Evolutionary conservation across 768 basidiomycete genomes (phyloP).

Genomic region (Podaxis pistillaris): DNA sequence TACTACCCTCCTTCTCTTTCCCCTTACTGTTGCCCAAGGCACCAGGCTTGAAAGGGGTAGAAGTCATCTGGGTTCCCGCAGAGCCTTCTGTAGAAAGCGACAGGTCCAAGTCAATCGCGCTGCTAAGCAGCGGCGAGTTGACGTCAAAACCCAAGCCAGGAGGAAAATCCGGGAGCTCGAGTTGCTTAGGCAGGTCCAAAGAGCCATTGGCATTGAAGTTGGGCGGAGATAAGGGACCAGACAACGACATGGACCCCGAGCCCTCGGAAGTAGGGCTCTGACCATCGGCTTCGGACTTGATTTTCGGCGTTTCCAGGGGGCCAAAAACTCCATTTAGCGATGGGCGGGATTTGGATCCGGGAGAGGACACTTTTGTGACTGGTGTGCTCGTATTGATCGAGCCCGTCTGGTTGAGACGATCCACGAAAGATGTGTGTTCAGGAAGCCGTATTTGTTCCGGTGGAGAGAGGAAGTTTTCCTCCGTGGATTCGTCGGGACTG

Average conservation of each 20-base stretch:
- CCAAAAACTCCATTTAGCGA: slow-evolving; percentile 52
- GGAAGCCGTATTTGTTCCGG: slow-evolving; percentile 25
- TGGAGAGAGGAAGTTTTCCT: slow-evolving; percentile 31
- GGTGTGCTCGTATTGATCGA: slow-evolving; percentile 27
- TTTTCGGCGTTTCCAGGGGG: slow-evolving; percentile 28
- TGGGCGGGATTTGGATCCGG: slow-evolving; percentile 37
- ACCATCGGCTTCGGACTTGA: slow-evolving; percentile 12
- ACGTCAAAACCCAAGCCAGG: slow-evolving; percentile 42
- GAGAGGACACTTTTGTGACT: slow-evolving; percentile 30
- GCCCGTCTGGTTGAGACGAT: slow-evolving; percentile 28
- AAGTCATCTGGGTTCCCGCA: slow-evolving; percentile 34
- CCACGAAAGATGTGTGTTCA: slow-evolving; percentile 26
- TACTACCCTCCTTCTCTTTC: slow-evolving; percentile 28
- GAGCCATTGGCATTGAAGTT: slow-evolving; percentile 43
- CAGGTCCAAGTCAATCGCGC: slow-evolving; percentile 32
- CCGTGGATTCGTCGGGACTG: slow-evolving; percentile 60
- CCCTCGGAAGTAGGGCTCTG: slow-evolving; percentile 22
- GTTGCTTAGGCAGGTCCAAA: slow-evolving; percentile 57
- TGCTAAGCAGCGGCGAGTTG: slow-evolving; percentile 32
- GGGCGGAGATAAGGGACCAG: slow-evolving; percentile 35
- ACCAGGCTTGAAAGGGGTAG: slow-evolving; percentile 37
- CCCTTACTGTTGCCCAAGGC: slow-evolving; percentile 35
- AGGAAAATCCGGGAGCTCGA: slow-evolving; percentile 50
- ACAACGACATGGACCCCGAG: slow-evolving; percentile 30
- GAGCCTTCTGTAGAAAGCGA: slow-evolving; percentile 23